Base-by-base conservation (phyloP, 83 land plant species). In the Diphasiastrum complanatum region DNA sequence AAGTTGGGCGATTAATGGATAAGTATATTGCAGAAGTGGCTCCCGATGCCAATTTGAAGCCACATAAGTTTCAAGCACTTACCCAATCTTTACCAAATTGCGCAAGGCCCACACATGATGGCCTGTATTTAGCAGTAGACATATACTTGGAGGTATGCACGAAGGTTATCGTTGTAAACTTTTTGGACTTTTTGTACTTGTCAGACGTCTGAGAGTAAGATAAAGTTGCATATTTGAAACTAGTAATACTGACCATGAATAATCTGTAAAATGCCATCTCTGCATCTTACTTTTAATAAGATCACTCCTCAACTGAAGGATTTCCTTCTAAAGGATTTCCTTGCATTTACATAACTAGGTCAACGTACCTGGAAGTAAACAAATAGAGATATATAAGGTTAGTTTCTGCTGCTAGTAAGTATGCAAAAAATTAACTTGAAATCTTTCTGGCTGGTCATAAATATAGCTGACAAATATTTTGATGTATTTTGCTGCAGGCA, bases 21-120 rank as follows among this genome's bases (percentile, higher is more conserved):
- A 26, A 55, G 57, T 85, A 82, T 49, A 45, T 77, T 20, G 74
- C 86, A 48, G 89, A 85, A 54, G 83, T 82, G 35, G 85, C 85
- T 10, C 85, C 89, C 0, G 89, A 85, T 73, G 65, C 78, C 23
- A 38, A 46, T 72, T 57, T 85, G 56, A 85, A 73, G 55, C 74
- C 83, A 14, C 56, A 77, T 22, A 82, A 79, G 51, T 79, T 85
- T 61, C 49, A 68, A 14, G 74, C 70, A 12, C 60, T 85, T 4
- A 46, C 59, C 8, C 53, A 22, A 24, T 72, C 81, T 14, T 29
- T 82, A 32, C 89, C 89, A 5, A 80, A 79, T 40, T 65, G 52
- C 11, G 83, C 85, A 5, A 73, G 89, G 40, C 82, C 76, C 3
- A 75, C 74, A 23, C 71, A 63, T 62, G 83, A 85, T 66, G 66